Evolutionary conservation across 148 eudicot species (phyloP), one percentile per base, ranked within the genome.

Genomic region (Linanthus parryae): DNA sequence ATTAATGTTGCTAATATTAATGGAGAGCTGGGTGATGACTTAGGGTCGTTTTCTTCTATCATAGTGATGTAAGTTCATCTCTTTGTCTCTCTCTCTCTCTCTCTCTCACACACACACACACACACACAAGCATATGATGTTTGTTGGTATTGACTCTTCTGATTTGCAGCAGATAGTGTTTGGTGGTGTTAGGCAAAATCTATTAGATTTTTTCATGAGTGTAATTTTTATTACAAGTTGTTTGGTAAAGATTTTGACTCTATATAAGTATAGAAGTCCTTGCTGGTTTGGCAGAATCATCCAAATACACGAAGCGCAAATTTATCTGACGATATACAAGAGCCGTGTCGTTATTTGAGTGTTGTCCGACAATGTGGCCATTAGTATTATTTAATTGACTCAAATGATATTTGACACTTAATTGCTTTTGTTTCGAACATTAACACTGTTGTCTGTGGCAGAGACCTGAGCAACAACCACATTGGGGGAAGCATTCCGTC

Each of bases 401-500:
- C 1, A 46, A 8, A 24, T 46, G 24, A 24, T 26, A n/a, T 13
- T 24, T 25, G 16, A 20, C 11, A 8, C 27, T 44, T 3, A 2
- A 8, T 22, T 2, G 12, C 3, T 3, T 57, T 10, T 7, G 14
- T 23, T 19, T 23, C 21, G n/a, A 17, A 35, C 16, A 30, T 44
- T 54, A 17, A 29, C 8, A 6, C 24, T 27, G 30, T 54, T 19
- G 23, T 10, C n/a, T 46, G 52, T 64, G 27, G 64, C 87, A 91
- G 98, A 58, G 80, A 78, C 67, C 70, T 91, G 29, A 83, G 86
- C 74, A 83, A 81, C 73, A 91, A 91, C 62, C 65, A 59, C 40
- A 81, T 91, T 65, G 83, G 89, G 10, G 98, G 98, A 52, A 86
- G 74, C 67, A 73, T 91, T 73, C 98, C 98, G 9, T 57, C 84